phyloP scores from a whole-genome alignment of 2,329 filamentous ascomycete genomes.

The Fusarium incarnatum region DNA sequence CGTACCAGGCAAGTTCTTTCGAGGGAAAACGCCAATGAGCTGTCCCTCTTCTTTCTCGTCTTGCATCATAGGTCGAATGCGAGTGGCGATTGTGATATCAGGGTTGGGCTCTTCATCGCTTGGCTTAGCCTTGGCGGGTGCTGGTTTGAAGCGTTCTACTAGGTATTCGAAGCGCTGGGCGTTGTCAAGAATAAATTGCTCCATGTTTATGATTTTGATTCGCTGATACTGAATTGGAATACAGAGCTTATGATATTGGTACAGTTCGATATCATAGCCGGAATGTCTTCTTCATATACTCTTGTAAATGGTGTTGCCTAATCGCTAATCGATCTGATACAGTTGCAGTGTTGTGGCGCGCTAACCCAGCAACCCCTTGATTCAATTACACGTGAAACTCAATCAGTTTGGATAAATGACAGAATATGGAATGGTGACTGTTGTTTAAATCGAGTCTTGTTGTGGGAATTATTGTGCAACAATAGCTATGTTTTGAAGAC shows the following conservation, averaged over 20 bases:
- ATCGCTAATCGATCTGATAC: constrained; percentile 28
- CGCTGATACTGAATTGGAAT: neutral
- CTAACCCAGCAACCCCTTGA: constrained; percentile 32
- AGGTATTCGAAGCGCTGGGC: constrained; percentile 46
- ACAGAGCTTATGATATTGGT: neutral
- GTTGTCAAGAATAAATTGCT: constrained; percentile 51
- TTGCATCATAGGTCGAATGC: constrained; percentile 53
- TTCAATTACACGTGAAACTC: neutral
- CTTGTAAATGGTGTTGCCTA: constrained; percentile 32
- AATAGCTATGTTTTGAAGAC: neutral
- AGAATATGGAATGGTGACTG: neutral
- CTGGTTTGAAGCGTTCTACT: constrained; percentile 47
- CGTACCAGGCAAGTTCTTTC: neutral
- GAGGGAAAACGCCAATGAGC: constrained; percentile 35
- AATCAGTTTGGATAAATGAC: neutral
- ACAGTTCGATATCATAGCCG: neutral
- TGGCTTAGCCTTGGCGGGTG: constrained; percentile 8
- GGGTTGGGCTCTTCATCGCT: constrained; percentile 19
- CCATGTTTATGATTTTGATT: constrained; percentile 39
- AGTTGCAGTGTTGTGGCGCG: constrained; percentile 12
- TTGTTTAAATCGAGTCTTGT: too few species aligned
- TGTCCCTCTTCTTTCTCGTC: constrained; percentile 51
- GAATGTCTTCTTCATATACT: constrained; percentile 11
- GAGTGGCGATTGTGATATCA: constrained; percentile 53
- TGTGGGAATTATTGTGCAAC: constrained; percentile 3